These are phyloP conservation scores for Alternaria sp. DNA, from an alignment of 2,329 filamentous ascomycete genomes.

Conservation along the genomic window DNA sequence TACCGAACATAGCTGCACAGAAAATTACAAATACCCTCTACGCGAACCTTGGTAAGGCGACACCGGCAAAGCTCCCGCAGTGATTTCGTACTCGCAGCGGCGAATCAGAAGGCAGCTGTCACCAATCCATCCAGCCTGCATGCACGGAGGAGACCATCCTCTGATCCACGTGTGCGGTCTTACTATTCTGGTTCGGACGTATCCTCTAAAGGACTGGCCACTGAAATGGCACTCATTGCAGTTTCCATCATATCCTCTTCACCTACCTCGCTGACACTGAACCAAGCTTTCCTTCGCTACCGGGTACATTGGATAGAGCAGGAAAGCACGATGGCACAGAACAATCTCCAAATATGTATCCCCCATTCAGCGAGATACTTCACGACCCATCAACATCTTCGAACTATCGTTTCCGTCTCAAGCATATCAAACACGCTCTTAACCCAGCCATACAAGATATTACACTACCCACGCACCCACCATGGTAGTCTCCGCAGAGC, in stretches of 20 bases:
- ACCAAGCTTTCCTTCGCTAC: neutral
- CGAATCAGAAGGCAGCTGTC: neutral
- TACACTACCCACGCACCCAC: neutral
- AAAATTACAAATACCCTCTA: fast-evolving
- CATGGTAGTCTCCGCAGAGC: neutral
- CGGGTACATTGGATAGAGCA: neutral
- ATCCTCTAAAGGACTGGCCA: fast-evolving
- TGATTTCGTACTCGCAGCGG: neutral
- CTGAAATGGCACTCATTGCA: neutral
- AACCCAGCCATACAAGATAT: neutral
- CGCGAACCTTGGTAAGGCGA: neutral
- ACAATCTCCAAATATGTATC: fast-evolving
- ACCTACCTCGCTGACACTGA: neutral
- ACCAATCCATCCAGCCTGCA: neutral
- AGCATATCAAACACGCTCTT: neutral
- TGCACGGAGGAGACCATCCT: neutral
- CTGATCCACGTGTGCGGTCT: neutral
- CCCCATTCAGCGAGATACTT: neutral
- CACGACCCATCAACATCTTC: neutral
- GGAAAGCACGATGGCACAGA: neutral
- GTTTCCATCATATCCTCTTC: neutral
- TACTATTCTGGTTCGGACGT: neutral
- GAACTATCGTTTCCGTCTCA: neutral
- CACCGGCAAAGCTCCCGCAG: neutral
- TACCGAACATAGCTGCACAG: neutral